These are phyloP conservation scores for Graphiopsis chlorocephala DNA, from an alignment of 2,329 filamentous ascomycete species.

Conservation along the genomic window DNA sequence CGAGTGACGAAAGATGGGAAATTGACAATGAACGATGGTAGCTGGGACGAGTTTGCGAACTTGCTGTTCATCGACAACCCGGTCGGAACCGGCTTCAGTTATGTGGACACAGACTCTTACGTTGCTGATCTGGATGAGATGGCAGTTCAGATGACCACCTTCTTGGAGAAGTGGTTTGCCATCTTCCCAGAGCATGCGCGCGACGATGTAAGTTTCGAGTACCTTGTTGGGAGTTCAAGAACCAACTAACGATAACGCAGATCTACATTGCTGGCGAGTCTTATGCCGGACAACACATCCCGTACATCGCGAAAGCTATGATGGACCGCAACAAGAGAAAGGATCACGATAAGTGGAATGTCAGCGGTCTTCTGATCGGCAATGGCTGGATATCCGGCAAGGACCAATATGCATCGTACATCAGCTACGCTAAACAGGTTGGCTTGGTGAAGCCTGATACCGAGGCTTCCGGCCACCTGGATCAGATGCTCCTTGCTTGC, in stretches of 20 bases:
- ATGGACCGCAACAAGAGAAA: conserved; percentile 72
- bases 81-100: conserved; percentile 94
- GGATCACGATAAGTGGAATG: conserved; percentile 62
- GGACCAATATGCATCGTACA: conserved; percentile 86
- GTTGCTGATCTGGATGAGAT: conserved; percentile 82
- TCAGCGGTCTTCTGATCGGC: conserved; percentile 85
- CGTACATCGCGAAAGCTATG: conserved; percentile 91
- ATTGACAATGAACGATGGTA: conserved; percentile 82
- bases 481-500: conserved; percentile 28
- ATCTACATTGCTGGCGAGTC: conserved; percentile 95
- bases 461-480: conserved; percentile 59
- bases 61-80: conserved; percentile 96
- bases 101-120: conserved; percentile 85
- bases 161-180: conserved; percentile 86
- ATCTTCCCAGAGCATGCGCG: conserved; percentile 88
- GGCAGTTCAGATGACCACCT: conserved; percentile 81
- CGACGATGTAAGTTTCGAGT: conserved; percentile 71
- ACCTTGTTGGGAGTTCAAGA: not conserved
- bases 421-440: conserved; percentile 75
- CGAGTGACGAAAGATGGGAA: conserved; percentile 71
- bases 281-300: conserved; percentile 94
- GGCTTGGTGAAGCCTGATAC: conserved; percentile 68
- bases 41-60: conserved; percentile 98
- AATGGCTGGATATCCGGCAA: conserved; percentile 94
- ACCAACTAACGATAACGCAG: conserved; percentile 45